Evolutionary conservation across 176 grass and related monocot genomes (phyloP), one percentile per base, ranked within the genome.

Genomic region (Zea luxurians): DNA sequence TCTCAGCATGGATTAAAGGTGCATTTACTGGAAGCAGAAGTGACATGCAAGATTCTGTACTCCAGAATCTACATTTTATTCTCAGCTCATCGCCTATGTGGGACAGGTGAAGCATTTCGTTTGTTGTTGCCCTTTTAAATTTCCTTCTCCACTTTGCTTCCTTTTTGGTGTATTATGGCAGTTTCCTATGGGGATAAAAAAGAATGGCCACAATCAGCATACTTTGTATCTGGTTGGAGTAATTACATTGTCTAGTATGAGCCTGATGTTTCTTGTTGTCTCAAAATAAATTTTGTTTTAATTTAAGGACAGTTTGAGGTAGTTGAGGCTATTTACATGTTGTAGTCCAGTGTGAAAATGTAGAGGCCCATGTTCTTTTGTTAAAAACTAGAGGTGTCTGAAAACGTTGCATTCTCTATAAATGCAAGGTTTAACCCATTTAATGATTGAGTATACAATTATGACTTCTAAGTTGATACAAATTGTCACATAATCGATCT

Each of bases 41-140:
- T 71, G 88, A 87, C 47, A 86, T 77, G 80, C 91, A 90, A 73
- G 87, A 92, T 84, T 76, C 58, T 1, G 70, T 85, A 20, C 71
- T 83, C 85, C 87, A 90, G 80, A 98, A 92, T 74, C 81, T 98
- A 43, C 40, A 87, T 74, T 90, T 75, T 75, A 92, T 94, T 79
- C 85, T 98, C 12, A 90, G 87, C 50, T 88, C 95, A 61, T 92
- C 95, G 11, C 95, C 95, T 68, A 94, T 98, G 91, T 94, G 95
- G 95, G 95, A 98, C 84, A 84, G 95, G 95, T 98, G 87, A 68
- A 58, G 10, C 54, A 58, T 13, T 70, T 13, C 2, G 8, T 55
- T 18, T 64, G 34, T 70, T 45, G 40, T 20, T 75, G 11, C 68
- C 16, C 55, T 53, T 13, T 6, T 54, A 21, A 68, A 49, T 6